These are phyloP conservation scores for Platismatia glauca DNA, from an alignment of 495 filamentous ascomycete species.

Conservation along the genomic window DNA sequence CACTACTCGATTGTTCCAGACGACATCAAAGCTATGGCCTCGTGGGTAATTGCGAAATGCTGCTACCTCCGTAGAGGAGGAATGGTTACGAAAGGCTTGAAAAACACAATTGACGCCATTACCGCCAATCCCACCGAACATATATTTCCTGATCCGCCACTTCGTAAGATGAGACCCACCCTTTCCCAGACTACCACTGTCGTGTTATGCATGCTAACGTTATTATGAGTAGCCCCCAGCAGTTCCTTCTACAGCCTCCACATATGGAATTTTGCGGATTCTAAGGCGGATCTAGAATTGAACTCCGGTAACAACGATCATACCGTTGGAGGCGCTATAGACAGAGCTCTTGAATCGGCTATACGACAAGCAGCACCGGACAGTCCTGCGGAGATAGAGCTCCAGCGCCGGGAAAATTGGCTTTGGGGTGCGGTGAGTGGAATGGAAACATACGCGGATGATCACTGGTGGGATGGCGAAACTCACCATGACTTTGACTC, in stretches of 20 bases:
- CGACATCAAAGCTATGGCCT: background rate
- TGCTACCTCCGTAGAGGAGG: background rate
- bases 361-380: background rate
- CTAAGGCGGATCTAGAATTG: background rate
- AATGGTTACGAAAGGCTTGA: background rate
- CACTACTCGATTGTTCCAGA: background rate
- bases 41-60: background rate
- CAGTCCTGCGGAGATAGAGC: background rate
- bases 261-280: background rate
- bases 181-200: no score
- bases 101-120: background rate
- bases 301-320: background rate
- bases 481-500: no score
- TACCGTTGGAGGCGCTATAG: background rate
- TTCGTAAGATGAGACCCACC: background rate
- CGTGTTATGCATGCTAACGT: background rate
- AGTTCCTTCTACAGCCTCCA: background rate
- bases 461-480: background rate
- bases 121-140: background rate
- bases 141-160: background rate
- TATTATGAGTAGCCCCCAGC: background rate
- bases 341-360: background rate
- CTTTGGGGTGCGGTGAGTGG: background rate
- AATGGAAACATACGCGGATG: background rate
- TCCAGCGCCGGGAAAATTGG: background rate